Evolutionary conservation across 768 basidiomycete species (phyloP).

Genomic region (Tulasnella sp.): DNA sequence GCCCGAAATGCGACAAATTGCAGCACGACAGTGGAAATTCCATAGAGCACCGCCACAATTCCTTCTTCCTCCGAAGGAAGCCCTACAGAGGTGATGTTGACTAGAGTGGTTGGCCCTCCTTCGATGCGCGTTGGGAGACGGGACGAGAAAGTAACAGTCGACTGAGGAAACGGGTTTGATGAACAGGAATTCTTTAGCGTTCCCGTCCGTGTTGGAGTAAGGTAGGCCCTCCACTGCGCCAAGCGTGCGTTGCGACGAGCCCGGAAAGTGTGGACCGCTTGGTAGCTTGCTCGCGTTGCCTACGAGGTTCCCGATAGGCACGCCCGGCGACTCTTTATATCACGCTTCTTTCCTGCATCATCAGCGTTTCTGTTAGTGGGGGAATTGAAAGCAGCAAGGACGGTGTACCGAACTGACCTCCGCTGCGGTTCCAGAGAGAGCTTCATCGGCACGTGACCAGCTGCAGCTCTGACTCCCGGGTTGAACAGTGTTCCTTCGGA

Average conservation of each 20-base stretch:
- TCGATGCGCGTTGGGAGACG: constrained; percentile 49
- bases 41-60: too few relatives aligned
- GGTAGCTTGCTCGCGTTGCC: too few relatives aligned
- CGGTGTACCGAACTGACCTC: constrained; percentile 47
- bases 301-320: constrained; percentile 41
- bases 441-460: constrained; percentile 78
- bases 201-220: constrained; percentile 52
- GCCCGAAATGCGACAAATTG: constrained; percentile 52
- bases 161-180: constrained; percentile 59
- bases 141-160: constrained; percentile 60
- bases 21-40: constrained; percentile 70
- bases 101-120: constrained; percentile 34
- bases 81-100: constrained; percentile 22
- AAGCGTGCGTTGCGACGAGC: too few relatives aligned
- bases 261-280: too few relatives aligned
- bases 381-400: background rate
- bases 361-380: background rate
- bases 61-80: constrained; percentile 27
- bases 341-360: background rate
- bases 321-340: too few relatives aligned
- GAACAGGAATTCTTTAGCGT: constrained; percentile 54
- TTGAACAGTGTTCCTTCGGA: constrained; percentile 52
- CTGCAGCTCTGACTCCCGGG: constrained; percentile 56
- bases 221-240: constrained; percentile 84
- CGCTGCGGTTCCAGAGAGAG: constrained; percentile 54